Base-by-base conservation (phyloP, 2,329 filamentous ascomycete species). In the Arthrobotrys sinensis region DNA sequence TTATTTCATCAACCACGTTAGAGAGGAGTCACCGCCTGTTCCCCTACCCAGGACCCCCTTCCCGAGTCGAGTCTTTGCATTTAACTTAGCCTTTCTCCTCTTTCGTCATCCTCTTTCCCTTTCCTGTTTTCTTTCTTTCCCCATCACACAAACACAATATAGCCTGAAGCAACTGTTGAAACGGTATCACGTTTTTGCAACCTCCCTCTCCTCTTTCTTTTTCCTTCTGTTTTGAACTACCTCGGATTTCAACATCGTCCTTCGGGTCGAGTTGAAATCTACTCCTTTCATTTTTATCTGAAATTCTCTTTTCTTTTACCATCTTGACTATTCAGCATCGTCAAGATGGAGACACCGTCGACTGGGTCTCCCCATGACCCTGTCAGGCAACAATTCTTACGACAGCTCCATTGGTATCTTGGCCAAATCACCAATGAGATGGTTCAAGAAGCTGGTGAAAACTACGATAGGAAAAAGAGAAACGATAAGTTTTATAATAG, bases 11-110 rank as follows among this genome's bases (percentile, higher is more conserved):
- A 48, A 66, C 66, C 57, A 66, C 43, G 28, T 52, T 57, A 34
- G 43, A 53, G 50, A 68, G n/a, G 75, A 78, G 75, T 72, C 75
- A 78, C 19, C 19, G 43, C 57, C 46, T n/a, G 24, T 43, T 40
- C 16, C 67, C 28, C 10, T 43, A 6, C 48, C 73, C 66, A 55
- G 62, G 52, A 53, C 16, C 53, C 75, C 67, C 67, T 57, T 64
- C 62, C 53, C 38, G 32, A 77, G 65, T 67, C 62, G 3, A 63
- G 40, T 50, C 45, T 40, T 69, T 72, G 36, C 75, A 78, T 78
- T 78, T 78, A 78, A 78, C 75, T 72, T 78, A 70, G 53, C 75
- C 62, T 6, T 60, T 68, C 45, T 78, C 75, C 75, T 65, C 62
- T 78, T 78, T 72, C 67, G 75, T 78, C 60, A 72, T 68, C 67